Percentiles rank a stretch among this genome's conserved stretches.
Conservation (phyloP, 2,329 filamentous ascomycete species). For the Huntiella decipiens region DNA sequence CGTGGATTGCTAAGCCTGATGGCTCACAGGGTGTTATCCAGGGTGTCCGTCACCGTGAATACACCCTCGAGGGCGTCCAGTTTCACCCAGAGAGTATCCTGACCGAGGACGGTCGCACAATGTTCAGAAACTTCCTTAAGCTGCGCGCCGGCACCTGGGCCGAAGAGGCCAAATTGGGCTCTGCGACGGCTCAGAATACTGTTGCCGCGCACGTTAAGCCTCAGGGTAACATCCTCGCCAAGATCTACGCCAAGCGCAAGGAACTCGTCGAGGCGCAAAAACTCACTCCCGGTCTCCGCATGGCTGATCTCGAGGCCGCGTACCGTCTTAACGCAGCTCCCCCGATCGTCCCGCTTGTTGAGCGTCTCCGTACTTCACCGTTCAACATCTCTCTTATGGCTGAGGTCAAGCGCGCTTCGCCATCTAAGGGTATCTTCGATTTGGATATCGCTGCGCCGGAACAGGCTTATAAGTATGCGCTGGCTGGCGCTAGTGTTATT, state of each 20-base stretch:
- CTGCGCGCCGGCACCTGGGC: conserved; percentile 85
- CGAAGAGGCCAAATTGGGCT: conserved; percentile 47
- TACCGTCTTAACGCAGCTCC: conserved; percentile 74
- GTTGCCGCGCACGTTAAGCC: conserved; percentile 32
- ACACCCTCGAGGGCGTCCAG: conserved; percentile 84
- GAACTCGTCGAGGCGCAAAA: conserved; percentile 64
- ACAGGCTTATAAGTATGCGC: conserved; percentile 79
- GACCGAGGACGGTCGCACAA: conserved; percentile 67
- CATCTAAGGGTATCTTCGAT: conserved; percentile 88
- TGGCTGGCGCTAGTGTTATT: conserved; percentile 88
- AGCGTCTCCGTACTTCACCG: conserved; percentile 60
- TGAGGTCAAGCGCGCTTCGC: conserved; percentile 91
- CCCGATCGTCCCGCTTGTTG: conserved; percentile 61
- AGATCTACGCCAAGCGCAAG: conserved; percentile 71
- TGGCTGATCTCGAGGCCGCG: conserved; percentile 65
- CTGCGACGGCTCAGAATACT: conserved; percentile 16
- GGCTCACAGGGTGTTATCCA: conserved; percentile 78
- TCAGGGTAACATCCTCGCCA: conserved; percentile 61
- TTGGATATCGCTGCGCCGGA: conserved; percentile 71
- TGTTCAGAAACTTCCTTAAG: conserved; percentile 82
- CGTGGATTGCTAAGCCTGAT: conserved; percentile 65
- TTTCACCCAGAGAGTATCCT: conserved; percentile 97
- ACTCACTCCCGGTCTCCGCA: conserved; percentile 64
- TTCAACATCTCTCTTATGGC: conserved; percentile 90
- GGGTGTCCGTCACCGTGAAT: conserved; percentile 86